Evolutionary conservation across 1,284 basidiomycete genomes (phyloP), one percentile per base, ranked within the genome.

Genomic region (Naganishia cerealis): DNA sequence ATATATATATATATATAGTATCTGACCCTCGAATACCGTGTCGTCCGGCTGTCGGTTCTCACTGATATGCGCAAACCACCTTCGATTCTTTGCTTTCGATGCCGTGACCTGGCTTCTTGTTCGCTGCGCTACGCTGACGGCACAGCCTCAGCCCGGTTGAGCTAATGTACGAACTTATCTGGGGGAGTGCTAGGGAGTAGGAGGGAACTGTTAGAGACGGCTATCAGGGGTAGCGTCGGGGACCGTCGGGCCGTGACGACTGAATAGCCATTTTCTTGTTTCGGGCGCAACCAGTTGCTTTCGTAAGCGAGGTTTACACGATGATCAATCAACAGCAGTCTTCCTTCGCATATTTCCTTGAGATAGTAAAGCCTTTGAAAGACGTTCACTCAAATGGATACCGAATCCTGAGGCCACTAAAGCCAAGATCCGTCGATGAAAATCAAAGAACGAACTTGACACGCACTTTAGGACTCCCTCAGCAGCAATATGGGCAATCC

Each of bases 251-350:
- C 10, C 2, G 13, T 12, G 40, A 8, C 40, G 40, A 42, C 16
- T n/a, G n/a, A 42, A 9, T 42, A 18, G 13, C 40, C 40, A 13
- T 42, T 42, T 9, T 24, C n/a, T 50, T 50, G 46, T 10, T 50
- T 50, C n/a, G 46, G 46, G 46, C 46, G 46, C 46, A 24, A 1
- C 46, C 3, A 21, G 46, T 9, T 50, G 46, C 46, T 61, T 43
- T 46, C 58, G 58, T 61, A 61, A 61, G 58, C 58, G 58, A 50
- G 55, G 33, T 39, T 57, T 33, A 57, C 55, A 57, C n/a, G 24
- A 61, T 61, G 58, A 61, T 21, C 58, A 61, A 61, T 48, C 57
- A 46, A 48, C 43, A 18, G 42, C 46, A 48, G 15, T 48, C 46
- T 48, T 48, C 46, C 46, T 48, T 43, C 5, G 4, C 24, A 21